phyloP scores from a whole-genome alignment of 208 protist genomes.

The Sergeia podlipaevii region DNA sequence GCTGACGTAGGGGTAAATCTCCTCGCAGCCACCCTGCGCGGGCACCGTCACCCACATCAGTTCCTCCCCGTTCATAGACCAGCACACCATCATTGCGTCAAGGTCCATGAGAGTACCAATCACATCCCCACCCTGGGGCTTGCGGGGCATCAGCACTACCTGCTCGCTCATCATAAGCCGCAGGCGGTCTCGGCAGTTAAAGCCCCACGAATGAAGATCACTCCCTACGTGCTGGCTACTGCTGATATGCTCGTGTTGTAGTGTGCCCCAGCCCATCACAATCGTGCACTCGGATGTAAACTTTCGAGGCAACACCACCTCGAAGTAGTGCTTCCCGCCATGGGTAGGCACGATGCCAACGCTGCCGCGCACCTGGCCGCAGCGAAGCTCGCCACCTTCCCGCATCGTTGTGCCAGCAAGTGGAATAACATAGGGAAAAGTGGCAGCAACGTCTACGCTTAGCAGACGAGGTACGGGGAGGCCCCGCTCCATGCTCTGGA shows the following conservation, averaged over 20 bases:
- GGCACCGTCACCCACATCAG: constrained; percentile 75
- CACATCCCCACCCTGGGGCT: constrained; percentile 62
- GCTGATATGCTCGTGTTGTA: constrained; percentile 78
- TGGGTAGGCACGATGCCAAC: constrained; percentile 52
- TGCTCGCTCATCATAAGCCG: constrained; percentile 74
- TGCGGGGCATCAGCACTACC: constrained; percentile 25
- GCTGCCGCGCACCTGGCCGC: constrained; percentile 85
- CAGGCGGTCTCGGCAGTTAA: constrained; percentile 79
- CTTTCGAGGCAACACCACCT: constrained; percentile 66
- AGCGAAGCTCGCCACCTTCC: constrained; percentile 67
- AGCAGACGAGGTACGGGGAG: constrained; percentile 50
- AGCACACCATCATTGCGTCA: constrained; percentile 78
- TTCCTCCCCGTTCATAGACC: constrained; percentile 84
- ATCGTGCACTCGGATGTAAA: constrained; percentile 37
- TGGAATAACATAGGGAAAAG: constrained; percentile 66
- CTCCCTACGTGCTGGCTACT: constrained; percentile 81
- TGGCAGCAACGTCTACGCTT: constrained; percentile 22
- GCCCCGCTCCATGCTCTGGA: constrained; percentile 52
- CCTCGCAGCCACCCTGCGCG: constrained; percentile 62
- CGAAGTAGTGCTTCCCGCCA: constrained; percentile 75
- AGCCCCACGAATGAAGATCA: constrained; percentile 87
- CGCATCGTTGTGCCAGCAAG: constrained; percentile 69
- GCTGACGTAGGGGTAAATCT: constrained; percentile 88
- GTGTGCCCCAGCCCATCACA: constrained; percentile 87
- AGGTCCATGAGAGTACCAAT: constrained; percentile 83